Conservation (phyloP, 148 eudicot genomes). For the Persicaria maculosa region DNA sequence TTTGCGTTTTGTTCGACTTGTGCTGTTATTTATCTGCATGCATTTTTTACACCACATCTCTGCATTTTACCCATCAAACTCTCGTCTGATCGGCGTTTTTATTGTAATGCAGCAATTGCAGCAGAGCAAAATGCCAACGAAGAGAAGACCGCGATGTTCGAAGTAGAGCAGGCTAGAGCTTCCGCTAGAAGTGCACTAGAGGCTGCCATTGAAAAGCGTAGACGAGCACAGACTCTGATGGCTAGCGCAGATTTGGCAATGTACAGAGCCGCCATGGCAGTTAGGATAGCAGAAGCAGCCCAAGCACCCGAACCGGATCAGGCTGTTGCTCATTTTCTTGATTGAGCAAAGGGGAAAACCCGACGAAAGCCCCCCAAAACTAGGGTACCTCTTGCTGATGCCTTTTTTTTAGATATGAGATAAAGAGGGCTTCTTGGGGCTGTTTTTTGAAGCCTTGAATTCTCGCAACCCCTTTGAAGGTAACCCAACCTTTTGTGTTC, state of each 20-base stretch:
- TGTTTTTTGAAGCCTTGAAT: conserved; percentile 10
- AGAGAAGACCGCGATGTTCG: conserved; percentile 29
- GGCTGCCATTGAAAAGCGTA: conserved; percentile 58
- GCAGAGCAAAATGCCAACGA: conserved; percentile 24
- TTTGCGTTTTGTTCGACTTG: no score
- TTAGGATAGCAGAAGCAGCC: conserved; percentile 67
- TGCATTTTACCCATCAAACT: neutral
- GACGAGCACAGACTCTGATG: conserved; percentile 63
- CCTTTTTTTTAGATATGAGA: neutral
- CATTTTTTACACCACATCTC: neutral
- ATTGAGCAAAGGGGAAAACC: conserved; percentile 12
- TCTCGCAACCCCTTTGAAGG: conserved; percentile 4
- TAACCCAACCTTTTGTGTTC: neutral
- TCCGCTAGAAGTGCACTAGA: conserved; percentile 38
- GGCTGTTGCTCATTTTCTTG: conserved; percentile 30
- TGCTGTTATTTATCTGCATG: neutral
- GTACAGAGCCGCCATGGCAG: conserved; percentile 75
- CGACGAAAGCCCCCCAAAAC: neutral
- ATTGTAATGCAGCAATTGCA: conserved; percentile 8
- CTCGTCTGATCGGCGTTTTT: neutral
- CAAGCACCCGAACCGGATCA: conserved; percentile 22
- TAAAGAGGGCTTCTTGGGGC: conserved; percentile 5
- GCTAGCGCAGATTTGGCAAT: conserved; percentile 70
- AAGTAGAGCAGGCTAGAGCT: conserved; percentile 57
- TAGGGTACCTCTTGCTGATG: neutral